Evolutionary conservation across 73 alveolate species (phyloP).

Genomic region (Tetrahymena thermophila): DNA sequence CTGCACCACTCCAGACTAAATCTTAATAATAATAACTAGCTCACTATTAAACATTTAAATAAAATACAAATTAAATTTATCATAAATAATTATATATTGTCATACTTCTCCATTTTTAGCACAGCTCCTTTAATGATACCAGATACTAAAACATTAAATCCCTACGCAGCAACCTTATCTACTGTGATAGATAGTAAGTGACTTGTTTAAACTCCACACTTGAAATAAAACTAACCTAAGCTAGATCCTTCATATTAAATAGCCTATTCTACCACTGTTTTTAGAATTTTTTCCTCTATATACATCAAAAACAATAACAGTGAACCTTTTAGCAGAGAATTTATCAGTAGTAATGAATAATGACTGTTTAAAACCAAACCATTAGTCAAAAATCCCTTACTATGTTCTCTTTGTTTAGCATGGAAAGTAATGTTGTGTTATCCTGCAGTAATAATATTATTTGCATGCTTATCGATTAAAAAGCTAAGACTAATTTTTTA

Average conservation of each 20-base stretch:
- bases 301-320: conserved; percentile 23
- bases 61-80: too few relatives aligned
- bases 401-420: conserved; percentile 1
- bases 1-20: not conserved
- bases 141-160: not conserved
- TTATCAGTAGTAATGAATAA: conserved; percentile 19
- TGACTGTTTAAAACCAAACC: conserved; percentile 37
- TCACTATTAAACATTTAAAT: not conserved
- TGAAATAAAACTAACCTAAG: not conserved
- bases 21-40: not conserved
- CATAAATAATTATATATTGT: too few relatives aligned
- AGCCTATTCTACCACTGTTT: too few relatives aligned
- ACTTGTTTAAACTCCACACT: not conserved
- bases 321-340: conserved; percentile 19
- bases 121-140: not conserved
- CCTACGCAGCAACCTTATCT: not conserved
- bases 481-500: not conserved
- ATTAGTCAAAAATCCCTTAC: conserved; percentile 6
- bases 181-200: not conserved
- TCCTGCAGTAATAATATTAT: not conserved
- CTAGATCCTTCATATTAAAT: not conserved
- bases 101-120: not conserved
- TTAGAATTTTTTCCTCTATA: conserved; percentile 40
- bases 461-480: not conserved
- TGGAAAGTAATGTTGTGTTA: not conserved